Conservation (phyloP, 371 early-diverging fungal species). For the Lichtheimia hyalospora region DNA sequence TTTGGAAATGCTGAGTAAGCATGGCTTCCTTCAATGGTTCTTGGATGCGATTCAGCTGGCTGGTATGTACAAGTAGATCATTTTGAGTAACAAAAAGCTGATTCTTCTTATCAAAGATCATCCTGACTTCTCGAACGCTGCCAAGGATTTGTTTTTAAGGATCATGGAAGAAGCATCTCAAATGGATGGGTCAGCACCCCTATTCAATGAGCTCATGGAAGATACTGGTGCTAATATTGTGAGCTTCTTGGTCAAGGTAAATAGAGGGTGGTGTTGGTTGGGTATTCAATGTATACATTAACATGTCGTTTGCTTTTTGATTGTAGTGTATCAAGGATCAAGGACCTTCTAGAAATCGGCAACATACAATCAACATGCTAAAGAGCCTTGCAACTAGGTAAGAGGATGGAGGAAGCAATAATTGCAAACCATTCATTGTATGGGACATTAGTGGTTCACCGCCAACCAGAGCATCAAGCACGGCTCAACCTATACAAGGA, state of each 20-base stretch:
- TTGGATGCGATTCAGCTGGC: conserved; percentile 26
- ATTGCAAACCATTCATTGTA: no score
- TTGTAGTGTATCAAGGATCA: no score
- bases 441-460: conserved; percentile 27
- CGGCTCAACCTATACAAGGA: conserved; percentile 33
- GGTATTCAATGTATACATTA: no score
- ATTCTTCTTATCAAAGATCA: conserved; percentile 8
- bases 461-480: conserved; percentile 26
- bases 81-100: not conserved
- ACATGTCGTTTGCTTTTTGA: no score
- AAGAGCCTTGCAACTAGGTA: not conserved
- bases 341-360: not conserved
- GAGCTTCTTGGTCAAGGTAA: no score
- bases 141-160: conserved; percentile 36
- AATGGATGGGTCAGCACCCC: conserved; percentile 29
- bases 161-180: conserved; percentile 43
- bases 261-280: no score
- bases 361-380: conserved; percentile 1
- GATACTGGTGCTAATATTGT: not conserved
- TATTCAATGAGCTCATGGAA: conserved; percentile 16
- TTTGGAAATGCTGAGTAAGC: conserved; percentile 22
- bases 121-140: conserved; percentile 25
- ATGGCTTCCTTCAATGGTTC: conserved; percentile 34
- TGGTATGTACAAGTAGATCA: conserved; percentile 10
- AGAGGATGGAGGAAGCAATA: no score